Base-by-base conservation (phyloP, 1,284 basidiomycete species). In the Cerrena zonata region DNA sequence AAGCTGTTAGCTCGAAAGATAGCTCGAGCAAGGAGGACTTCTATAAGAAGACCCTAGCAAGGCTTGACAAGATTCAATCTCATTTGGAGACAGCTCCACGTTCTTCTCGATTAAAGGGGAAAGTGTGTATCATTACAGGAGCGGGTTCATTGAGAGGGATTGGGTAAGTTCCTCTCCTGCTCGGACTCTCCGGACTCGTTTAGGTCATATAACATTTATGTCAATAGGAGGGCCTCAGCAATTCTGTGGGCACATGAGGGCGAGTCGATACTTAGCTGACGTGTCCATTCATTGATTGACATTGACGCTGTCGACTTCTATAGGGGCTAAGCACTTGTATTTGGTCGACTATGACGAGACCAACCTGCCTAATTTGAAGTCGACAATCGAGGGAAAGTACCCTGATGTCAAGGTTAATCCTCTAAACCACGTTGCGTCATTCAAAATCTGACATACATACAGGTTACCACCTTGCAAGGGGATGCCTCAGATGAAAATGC, bases 91-190 rank as follows among this genome's bases (percentile, higher is more conserved):
- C 66, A 18, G 61, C 78, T 26, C 76, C 83, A 26, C 76, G 85
- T 34, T 71, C 74, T 38, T 72, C 69, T 18, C 78, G 82, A 56
- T 75, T 95, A 57, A 76, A 77, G 60, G 83, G 77, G 56, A 95
- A 94, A 68, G 90, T 94, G n/a, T 91, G 87, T 61, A 79, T 96
- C 56, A 80, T 96, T 56, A 96, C 94, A 0, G 94, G 94, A 13
- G 89, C 86, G 23, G 85, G 86, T 23, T 91, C 89, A 18, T 62
- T 87, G 56, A 84, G 84, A 61, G 91, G 91, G 23, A 94, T 94
- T 56, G 91, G 91, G 89, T 89, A 63, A 57, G 77, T 58, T 49
- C 18, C 10, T 23, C 23, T 15, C 5, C 0, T 42, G 15, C 39
- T 48, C 43, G 43, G 46, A 45, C 36, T 55, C 40, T 27, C 48